phyloP scores from a whole-genome alignment of 2,329 filamentous ascomycete species.

The Periconia sp. region DNA sequence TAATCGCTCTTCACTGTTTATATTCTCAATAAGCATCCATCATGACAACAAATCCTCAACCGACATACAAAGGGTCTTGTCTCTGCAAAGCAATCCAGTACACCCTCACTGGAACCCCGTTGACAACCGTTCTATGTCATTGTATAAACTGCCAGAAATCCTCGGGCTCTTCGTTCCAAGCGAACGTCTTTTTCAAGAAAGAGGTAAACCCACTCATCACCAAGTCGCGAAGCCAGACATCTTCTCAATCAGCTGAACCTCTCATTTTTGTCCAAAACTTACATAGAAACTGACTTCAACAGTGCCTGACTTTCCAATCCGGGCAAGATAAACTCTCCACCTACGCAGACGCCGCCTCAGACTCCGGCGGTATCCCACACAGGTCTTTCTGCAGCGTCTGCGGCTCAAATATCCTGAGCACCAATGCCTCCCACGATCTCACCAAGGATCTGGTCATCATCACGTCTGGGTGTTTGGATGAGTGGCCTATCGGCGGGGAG shows the following conservation, averaged over 20 bases:
- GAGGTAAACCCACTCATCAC: neutral
- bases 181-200: neutral
- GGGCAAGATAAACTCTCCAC: neutral
- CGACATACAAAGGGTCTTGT: neutral
- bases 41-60: no score
- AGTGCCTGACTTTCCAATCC: neutral
- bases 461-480: neutral
- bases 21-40: no score
- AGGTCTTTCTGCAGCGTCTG: neutral
- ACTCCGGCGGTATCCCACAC: neutral
- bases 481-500: neutral
- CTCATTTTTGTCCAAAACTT: no score
- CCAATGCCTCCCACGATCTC: neutral
- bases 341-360: neutral
- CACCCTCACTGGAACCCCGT: neutral
- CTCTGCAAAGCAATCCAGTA: neutral
- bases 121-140: slow-evolving; percentile 3
- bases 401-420: neutral
- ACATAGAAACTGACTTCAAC: neutral
- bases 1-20: no score
- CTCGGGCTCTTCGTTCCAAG: neutral
- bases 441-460: neutral
- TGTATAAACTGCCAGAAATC: slow-evolving; percentile 1
- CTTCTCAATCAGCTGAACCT: no score
- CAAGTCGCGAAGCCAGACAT: neutral